phyloP scores from a whole-genome alignment of 164 flowering plant genomes.

The Paratinospora sagittata region DNA sequence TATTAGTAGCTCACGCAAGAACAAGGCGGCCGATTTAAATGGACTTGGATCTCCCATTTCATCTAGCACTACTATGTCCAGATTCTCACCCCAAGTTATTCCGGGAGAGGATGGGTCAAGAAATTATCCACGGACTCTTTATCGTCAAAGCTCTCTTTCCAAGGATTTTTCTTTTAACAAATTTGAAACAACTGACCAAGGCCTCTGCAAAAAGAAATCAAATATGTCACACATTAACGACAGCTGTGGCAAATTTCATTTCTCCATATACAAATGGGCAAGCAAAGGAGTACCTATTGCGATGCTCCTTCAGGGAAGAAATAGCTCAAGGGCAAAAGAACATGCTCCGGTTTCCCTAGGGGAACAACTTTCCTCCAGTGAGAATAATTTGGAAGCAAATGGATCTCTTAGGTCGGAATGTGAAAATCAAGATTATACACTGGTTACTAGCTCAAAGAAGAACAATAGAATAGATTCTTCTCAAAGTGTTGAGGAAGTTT shows the following conservation, averaged over 20 bases:
- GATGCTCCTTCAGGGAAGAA: conserved; percentile 36
- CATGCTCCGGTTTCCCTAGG: conserved; percentile 11
- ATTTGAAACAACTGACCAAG: conserved; percentile 20
- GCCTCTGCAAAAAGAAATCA: conserved; percentile 14
- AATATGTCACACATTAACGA: conserved; percentile 19
- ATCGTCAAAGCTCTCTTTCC: conserved; percentile 39
- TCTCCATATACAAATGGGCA: conserved; percentile 93
- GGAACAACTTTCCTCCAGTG: conserved; percentile 10
- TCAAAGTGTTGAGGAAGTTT: conserved; percentile 18
- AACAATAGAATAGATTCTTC: conserved; percentile 11
- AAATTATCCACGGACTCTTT: conserved; percentile 22
- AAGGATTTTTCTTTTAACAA: conserved; percentile 25
- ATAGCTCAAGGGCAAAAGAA: conserved; percentile 26
- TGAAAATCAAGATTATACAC: conserved; percentile 19
- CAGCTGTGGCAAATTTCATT: conserved; percentile 49
- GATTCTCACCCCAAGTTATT: conserved; percentile 29
- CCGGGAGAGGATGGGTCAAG: conserved; percentile 27
- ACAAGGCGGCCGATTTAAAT: conserved; percentile 25
- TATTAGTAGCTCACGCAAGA: conserved; percentile 22
- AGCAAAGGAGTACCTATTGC: conserved; percentile 49
- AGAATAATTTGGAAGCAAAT: conserved; percentile 2
- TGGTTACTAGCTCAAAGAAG: conserved; percentile 3
- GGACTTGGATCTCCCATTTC: conserved; percentile 25
- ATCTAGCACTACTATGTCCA: conserved; percentile 28
- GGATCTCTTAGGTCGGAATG: conserved; percentile 1